Conservation (phyloP, 2,329 filamentous ascomycete species). For the Aspergillus tubingensis region DNA sequence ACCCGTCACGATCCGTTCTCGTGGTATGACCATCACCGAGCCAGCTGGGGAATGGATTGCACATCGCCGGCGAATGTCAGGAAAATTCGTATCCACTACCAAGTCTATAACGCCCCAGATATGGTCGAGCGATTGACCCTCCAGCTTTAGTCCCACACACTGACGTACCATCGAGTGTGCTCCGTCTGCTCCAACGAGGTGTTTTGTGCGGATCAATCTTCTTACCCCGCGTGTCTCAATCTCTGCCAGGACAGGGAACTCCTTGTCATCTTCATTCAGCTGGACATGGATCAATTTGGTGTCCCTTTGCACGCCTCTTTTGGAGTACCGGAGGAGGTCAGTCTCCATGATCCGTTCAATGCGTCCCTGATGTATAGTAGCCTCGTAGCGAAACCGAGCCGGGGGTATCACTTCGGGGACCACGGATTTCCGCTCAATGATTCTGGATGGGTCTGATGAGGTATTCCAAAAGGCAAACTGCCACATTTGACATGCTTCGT, state of each 20-base stretch:
- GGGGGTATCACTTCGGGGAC: constrained; percentile 58
- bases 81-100: constrained; percentile 70
- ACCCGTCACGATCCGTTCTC: constrained; percentile 60
- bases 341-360: constrained; percentile 70
- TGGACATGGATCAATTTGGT: constrained; percentile 65
- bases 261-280: constrained; percentile 54
- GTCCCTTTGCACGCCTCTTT: constrained; percentile 59
- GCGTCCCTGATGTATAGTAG: constrained; percentile 68
- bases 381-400: constrained; percentile 69
- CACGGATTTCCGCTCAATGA: constrained; percentile 63
- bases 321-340: constrained; percentile 63
- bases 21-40: constrained; percentile 76
- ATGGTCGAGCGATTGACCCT: constrained; percentile 68
- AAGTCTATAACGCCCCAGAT: constrained; percentile 77
- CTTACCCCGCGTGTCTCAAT: constrained; percentile 29
- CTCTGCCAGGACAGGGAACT: constrained; percentile 36
- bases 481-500: constrained; percentile 43
- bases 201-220: constrained; percentile 61
- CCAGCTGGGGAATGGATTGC: constrained; percentile 73
- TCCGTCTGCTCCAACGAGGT: constrained; percentile 70
- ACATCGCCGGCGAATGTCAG: constrained; percentile 77
- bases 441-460: constrained; percentile 45
- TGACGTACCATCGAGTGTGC: constrained; percentile 66
- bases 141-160: constrained; percentile 52
- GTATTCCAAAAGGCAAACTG: constrained; percentile 71